phyloP scores from a whole-genome alignment of 2,329 filamentous ascomycete genomes.

The Albifimbria verrucaria region DNA sequence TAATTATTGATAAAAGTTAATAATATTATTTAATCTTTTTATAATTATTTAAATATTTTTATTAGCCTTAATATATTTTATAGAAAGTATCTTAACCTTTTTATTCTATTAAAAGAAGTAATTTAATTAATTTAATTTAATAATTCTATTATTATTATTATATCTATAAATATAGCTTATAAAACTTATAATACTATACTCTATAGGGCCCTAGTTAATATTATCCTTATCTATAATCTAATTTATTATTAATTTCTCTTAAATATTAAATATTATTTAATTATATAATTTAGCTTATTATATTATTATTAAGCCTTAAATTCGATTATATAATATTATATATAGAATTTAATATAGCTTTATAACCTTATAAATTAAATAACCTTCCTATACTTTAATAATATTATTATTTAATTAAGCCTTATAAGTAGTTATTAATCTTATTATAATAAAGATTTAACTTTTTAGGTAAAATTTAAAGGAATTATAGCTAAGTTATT shows the following conservation, averaged over 20 bases:
- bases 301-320: neutral
- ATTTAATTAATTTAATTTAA: neutral
- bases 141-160: neutral
- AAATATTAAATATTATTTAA: no score
- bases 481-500: neutral
- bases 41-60: neutral
- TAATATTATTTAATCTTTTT: neutral
- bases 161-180: no score
- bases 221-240: neutral
- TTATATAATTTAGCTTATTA: no score
- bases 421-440: neutral
- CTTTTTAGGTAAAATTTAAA: neutral
- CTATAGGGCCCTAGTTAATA: neutral
- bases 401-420: neutral
- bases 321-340: neutral
- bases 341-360: neutral
- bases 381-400: conserved; percentile 3
- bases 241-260: no score
- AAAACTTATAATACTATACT: no score
- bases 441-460: conserved; percentile 1
- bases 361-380: neutral
- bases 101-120: neutral
- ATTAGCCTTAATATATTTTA: neutral
- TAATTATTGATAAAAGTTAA: no score
- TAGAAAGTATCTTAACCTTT: neutral